These are phyloP conservation scores for Calophaca sinica DNA, from an alignment of 306 rosid genomes.

Conservation along the genomic window DNA sequence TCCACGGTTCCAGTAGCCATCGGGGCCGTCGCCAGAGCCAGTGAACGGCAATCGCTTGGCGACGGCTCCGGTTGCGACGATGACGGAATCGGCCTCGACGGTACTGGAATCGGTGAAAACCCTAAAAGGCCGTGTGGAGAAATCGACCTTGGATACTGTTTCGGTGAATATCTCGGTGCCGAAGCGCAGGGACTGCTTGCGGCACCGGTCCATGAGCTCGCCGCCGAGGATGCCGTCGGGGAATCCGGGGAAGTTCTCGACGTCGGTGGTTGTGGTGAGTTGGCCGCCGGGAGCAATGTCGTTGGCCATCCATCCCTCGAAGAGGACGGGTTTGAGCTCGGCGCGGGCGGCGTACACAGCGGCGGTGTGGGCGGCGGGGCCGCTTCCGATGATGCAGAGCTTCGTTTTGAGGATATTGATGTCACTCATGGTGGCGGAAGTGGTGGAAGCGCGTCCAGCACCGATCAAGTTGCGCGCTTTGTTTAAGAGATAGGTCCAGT, in stretches of 20 bases:
- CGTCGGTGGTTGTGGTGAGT: constrained; percentile 89
- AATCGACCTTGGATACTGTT: constrained; percentile 75
- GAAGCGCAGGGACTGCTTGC: constrained; percentile 70
- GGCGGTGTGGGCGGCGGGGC: constrained; percentile 88
- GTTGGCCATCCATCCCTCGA: constrained; percentile 94
- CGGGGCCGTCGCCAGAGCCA: constrained; percentile 69
- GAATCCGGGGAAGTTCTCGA: constrained; percentile 89
- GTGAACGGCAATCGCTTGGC: constrained; percentile 69
- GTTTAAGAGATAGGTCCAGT: constrained; percentile 13
- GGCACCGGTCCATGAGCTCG: constrained; percentile 79
- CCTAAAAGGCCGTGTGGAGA: constrained; percentile 68
- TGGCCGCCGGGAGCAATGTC: constrained; percentile 89
- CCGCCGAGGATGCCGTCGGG: constrained; percentile 75
- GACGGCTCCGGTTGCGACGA: constrained; percentile 89
- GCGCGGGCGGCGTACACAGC: constrained; percentile 90
- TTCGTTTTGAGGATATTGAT: constrained; percentile 60
- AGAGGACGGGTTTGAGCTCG: constrained; percentile 81
- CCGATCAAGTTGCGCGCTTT: constrained; percentile 49
- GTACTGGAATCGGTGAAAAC: constrained; percentile 63
- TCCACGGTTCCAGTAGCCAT: constrained; percentile 85
- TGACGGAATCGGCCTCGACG: constrained; percentile 61
- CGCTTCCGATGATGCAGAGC: constrained; percentile 86
- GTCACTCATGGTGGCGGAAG: constrained; percentile 48
- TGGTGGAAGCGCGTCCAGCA: constrained; percentile 2
- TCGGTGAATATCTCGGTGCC: constrained; percentile 83